Evolutionary conservation across 306 rosid genomes (phyloP), one percentile per base, ranked within the genome.

Genomic region (Gastrolobium bilobum): DNA sequence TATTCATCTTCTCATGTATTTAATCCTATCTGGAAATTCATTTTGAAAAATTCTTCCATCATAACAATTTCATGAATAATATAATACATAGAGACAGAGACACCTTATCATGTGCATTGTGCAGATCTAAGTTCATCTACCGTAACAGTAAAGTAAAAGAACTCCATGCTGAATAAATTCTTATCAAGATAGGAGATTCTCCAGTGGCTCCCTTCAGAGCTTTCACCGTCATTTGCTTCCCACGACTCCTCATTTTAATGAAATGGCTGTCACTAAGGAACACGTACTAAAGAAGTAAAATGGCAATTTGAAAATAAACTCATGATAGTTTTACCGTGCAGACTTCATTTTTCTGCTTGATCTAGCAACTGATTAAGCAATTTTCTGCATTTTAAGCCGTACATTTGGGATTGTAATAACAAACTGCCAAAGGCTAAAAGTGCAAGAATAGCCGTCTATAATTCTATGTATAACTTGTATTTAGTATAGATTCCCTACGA

Each of bases 401-500:
- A 11, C 7, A 7, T 5, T 7, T 14, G 14, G 51, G n/a, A 42
- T 78, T 44, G 11, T 62, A 40, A 29, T n/a, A 6, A 37, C 15
- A 44, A 39, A 38, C 6, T 20, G 51, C 52, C 4, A 2, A 8
- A 1, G 5, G 20, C 10, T 1, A 51, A 70, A 43, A 31, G 3
- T 57, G 47, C 26, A 73, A 50, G 79, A 71, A 71, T 14, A 63
- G 59, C 40, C 34, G 51, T 83, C 71, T 57, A 57, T 31, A 39
- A 44, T 35, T 20, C 54, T 34, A 47, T 68, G 43, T 61, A 9
- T 4, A 64, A 67, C 37, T 59, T 42, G 35, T 29, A 14, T 51
- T 83, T 62, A 81, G 48, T 33, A 71, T 48, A 53, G 52, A 68
- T 50, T 84, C 71, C 80, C 82, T 20, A 61, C 76, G 1, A 51